Conservation (phyloP, 352 stramenopile species). For the Phytophthora pistaciae region DNA sequence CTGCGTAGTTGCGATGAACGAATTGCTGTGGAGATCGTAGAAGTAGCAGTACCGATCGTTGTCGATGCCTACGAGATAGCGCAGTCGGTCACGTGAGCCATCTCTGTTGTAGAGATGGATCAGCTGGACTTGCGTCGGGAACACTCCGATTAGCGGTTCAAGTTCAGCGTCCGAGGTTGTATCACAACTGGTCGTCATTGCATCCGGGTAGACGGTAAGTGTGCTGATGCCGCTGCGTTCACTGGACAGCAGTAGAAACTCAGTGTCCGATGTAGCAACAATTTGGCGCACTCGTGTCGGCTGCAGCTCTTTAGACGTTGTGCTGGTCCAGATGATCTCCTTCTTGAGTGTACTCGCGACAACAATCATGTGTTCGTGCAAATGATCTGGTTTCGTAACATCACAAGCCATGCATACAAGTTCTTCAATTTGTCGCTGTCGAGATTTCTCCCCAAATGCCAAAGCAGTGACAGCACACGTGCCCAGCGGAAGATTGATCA, state of each 20-base stretch:
- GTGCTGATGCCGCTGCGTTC: slow-evolving; percentile 23
- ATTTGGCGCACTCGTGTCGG: slow-evolving; percentile 23
- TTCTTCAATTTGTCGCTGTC: not conserved
- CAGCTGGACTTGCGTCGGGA: slow-evolving; percentile 34
- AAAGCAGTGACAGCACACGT: slow-evolving; percentile 23
- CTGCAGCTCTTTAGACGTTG: slow-evolving; percentile 8
- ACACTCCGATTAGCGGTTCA: slow-evolving; percentile 26
- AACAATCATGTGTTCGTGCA: slow-evolving; percentile 4
- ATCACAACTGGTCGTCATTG: not conserved
- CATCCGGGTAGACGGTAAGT: slow-evolving; percentile 16
- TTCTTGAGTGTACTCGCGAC: slow-evolving; percentile 17
- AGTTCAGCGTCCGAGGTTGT: slow-evolving; percentile 8
- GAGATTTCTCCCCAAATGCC: slow-evolving; percentile 23
- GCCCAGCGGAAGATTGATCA: slow-evolving; percentile 18
- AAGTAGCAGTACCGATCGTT: slow-evolving; percentile 55
- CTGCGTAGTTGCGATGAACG: slow-evolving; percentile 48
- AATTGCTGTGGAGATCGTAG: slow-evolving; percentile 37
- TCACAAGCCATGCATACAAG: slow-evolving; percentile 42
- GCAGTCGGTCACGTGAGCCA: slow-evolving; percentile 11
- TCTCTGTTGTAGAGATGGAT: slow-evolving; percentile 28
- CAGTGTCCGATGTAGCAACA: slow-evolving; percentile 19
- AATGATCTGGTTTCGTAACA: slow-evolving; percentile 6
- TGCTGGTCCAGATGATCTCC: slow-evolving; percentile 36
- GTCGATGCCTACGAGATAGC: slow-evolving; percentile 48
- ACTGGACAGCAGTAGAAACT: slow-evolving; percentile 34